Base-by-base conservation (phyloP, 768 basidiomycete genomes). In the Phlegmacium glaucopus region DNA sequence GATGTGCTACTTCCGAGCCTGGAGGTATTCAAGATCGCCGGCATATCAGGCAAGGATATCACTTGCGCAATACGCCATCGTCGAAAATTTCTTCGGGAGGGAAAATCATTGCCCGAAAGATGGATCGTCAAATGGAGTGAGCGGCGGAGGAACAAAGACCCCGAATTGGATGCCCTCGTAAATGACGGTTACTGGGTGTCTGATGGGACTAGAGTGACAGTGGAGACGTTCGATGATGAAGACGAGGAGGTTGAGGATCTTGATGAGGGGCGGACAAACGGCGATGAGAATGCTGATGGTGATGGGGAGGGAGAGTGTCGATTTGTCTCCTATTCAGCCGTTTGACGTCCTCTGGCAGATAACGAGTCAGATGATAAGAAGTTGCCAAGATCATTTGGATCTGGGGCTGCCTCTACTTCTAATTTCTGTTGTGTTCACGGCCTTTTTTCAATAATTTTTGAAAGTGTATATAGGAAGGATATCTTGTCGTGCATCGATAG, bases 121-220 rank as follows among this genome's bases (percentile, higher is more conserved):
- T 71, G 68, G 66, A 52, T 65, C 25, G 61, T 70, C 9, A 57
- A 60, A 42, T 71, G 65, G 71, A 65, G 53, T 44, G 66, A 63
- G 50, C 57, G 56, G 32, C 49, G 59, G 53, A 66, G 59, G 16
- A 65, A 68, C 9, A 52, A 46, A 22, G 77, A 77, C 46, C 15
- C 28, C 10, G 63, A 65, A 11, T 50, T 77, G 8, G 72, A 75
- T 50, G 50, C 48, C 15, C 59, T 79, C 26, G 69, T 76, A 12
- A 57, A 68, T 12, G 39, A 52, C 6, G 73, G 75, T 13, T 68
- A 61, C 47, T 56, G 58, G 59, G 54, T 59, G 8, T 42, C 47
- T 12, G 37, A 45, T 16, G 10, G 32, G 18, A 44, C 39, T 18
- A 57, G 52, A 34, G 55, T 72, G 4, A 49, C 53, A 17, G 58